Conservation (phyloP, 192 early-diverging fungal genomes). For the Backusella macrospora region DNA sequence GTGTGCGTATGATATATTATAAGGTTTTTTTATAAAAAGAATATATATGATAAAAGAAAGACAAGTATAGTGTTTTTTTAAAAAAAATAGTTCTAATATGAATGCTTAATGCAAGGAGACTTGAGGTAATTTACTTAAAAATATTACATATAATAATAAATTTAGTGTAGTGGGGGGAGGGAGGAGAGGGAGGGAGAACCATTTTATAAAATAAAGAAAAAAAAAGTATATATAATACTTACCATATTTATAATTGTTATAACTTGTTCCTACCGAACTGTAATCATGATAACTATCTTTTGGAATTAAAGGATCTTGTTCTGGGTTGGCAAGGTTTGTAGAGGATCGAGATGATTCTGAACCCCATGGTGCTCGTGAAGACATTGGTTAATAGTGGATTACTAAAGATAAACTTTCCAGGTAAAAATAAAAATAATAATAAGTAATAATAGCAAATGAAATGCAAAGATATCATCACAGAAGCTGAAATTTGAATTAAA, state of each 20-base stretch:
- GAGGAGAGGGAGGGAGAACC: neutral
- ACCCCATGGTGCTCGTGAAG: neutral
- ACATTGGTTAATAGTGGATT: too few relatives aligned
- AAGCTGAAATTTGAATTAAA: too few relatives aligned
- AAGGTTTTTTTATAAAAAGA: neutral
- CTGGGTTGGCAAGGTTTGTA: neutral
- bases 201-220: neutral
- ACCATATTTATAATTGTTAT: neutral
- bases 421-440: too few relatives aligned
- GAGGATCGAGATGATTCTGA: neutral
- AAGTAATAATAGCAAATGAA: too few relatives aligned
- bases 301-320: slow-evolving; percentile 10
- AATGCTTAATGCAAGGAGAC: slow-evolving; percentile 1
- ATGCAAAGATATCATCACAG: too few relatives aligned
- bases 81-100: neutral
- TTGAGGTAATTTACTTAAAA: neutral
- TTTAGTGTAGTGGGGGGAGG: neutral
- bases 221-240: neutral
- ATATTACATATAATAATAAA: neutral
- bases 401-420: too few relatives aligned
- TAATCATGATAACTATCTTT: neutral
- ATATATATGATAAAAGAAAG: neutral
- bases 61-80: neutral
- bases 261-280: neutral
- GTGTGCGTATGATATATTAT: too few relatives aligned